Evolutionary conservation across 108 stramenopile species (phyloP), one percentile per base, ranked within the genome.

Genomic region (Schizochytrium sp.): DNA sequence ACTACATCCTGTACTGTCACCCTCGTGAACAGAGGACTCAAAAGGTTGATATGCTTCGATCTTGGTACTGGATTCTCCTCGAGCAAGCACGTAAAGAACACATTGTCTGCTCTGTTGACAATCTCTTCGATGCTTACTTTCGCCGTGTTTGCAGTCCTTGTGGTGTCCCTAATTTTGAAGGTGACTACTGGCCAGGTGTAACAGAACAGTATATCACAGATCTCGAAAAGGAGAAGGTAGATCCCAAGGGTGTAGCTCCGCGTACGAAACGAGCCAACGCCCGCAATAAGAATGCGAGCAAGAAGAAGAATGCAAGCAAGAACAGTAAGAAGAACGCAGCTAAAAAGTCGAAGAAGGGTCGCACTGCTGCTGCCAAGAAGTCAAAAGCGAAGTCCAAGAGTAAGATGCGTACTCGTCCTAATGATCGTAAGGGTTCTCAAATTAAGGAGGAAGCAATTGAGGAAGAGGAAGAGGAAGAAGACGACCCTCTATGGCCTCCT

Each of bases 151-250:
- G 88, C 96, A 8, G 94, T 96, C 72, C 89, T 87, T 28, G 88
- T 28, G 28, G 76, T 50, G 93, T 99, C 17, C 99, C 99, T 4
- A 98, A 99, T 92, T 96, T 99, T 93, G 99, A 99, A 69, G 99
- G 99, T 53, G 98, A 98, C 90, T 99, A 99, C 90, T 99, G 98
- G 93, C 96, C 96, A 41, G 98, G 96, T 13, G 99, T 98, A 88
- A 97, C 96, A 38, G 99, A 99, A 91, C 98, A 98, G 90, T 96
- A 98, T 89, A 98, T 98, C 92, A 97, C 97, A 89, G 97, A 97
- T 50, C 93, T 97, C 49, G 95, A 96, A 46, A 96, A 96, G 90
- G 91, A 96, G 88, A 92, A 95, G 93, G 93, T 91, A 5, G 96
- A 61, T 89, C 56, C 47, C 72, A 87, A 61, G 72, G 47, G 76